Evolutionary conservation across 192 early-diverging fungal genomes (phyloP).

Genomic region (Podila clonocystis): DNA sequence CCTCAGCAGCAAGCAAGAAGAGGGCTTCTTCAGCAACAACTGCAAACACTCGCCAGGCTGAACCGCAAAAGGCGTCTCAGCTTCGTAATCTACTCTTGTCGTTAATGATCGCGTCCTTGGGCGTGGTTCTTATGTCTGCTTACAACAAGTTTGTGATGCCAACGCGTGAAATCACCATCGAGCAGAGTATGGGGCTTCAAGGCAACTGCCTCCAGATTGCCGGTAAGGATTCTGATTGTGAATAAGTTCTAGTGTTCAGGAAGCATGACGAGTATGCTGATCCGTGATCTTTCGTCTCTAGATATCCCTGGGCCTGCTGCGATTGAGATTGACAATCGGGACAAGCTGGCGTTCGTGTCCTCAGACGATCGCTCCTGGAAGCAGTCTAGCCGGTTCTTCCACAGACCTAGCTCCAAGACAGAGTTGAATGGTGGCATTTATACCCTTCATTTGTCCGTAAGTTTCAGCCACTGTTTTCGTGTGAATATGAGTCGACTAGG

Average conservation of each 20-base stretch:
- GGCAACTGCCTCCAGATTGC: slow-evolving; percentile 46
- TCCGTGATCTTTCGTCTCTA: not conserved
- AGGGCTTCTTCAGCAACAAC: not conserved
- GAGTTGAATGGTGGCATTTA: slow-evolving; percentile 36
- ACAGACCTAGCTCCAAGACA: slow-evolving; percentile 42
- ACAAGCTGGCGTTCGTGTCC: slow-evolving; percentile 38
- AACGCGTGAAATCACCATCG: slow-evolving; percentile 27
- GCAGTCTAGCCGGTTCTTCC: slow-evolving; percentile 36
- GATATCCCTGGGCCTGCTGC: slow-evolving; percentile 42
- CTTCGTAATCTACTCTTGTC: slow-evolving; percentile 19
- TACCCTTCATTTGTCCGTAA: slow-evolving; percentile 25
- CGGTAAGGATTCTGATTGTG: slow-evolving; percentile 7
- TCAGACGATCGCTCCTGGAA: slow-evolving; percentile 48
- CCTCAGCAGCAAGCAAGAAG: not conserved
- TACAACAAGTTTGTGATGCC: slow-evolving; percentile 25
- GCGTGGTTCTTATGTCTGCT: slow-evolving; percentile 31
- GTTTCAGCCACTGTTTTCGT: not conserved
- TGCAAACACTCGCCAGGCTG: not conserved
- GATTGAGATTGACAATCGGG: slow-evolving; percentile 39
- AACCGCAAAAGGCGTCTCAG: slow-evolving; percentile 7
- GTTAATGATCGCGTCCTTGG: slow-evolving; percentile 25
- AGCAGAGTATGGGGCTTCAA: slow-evolving; percentile 26
- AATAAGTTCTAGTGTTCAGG: too few relatives aligned
- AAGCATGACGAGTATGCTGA: not conserved
- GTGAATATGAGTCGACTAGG: not conserved